A percentile compares a stretch with the other conserved stretches of the same genome.
These are phyloP conservation scores for Graphiopsis chlorocephala DNA, from an alignment of 2,329 filamentous ascomycete genomes.

Conservation along the genomic window DNA sequence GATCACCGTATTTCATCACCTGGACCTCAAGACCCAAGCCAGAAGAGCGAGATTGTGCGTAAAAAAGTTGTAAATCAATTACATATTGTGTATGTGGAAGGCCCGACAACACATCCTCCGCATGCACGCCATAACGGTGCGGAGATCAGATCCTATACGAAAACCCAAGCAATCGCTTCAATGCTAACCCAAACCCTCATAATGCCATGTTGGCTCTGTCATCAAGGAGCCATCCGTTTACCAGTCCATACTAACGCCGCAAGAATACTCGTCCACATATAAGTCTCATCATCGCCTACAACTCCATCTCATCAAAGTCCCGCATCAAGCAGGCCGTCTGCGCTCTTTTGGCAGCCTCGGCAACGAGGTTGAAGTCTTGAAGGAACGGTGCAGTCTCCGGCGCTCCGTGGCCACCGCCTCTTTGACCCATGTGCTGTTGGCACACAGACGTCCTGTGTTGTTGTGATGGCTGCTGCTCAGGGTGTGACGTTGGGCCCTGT, in stretches of 20 bases:
- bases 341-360: slow-evolving; percentile 88
- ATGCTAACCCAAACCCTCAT: slow-evolving; percentile 2
- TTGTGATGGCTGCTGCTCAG: slow-evolving; percentile 31
- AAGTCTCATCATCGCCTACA: slow-evolving; percentile 8
- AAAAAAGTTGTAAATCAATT: background rate
- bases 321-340: slow-evolving; percentile 86
- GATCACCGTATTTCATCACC: background rate
- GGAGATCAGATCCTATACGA: background rate
- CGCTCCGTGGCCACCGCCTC: slow-evolving; percentile 29
- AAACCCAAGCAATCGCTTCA: background rate
- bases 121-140: background rate
- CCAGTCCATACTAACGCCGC: slow-evolving; percentile 5
- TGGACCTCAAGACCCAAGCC: background rate
- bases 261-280: background rate
- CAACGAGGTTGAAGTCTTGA: slow-evolving; percentile 78
- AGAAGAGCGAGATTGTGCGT: background rate
- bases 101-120: background rate
- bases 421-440: slow-evolving; percentile 29
- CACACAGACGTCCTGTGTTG: slow-evolving; percentile 22
- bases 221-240: background rate
- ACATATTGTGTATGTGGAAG: background rate
- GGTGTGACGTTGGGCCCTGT: slow-evolving; percentile 27
- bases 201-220: background rate
- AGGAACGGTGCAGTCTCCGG: slow-evolving; percentile 62
- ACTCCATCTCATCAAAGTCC: slow-evolving; percentile 72